Percentiles rank a stretch among this genome's conserved stretches.
These are phyloP conservation scores for Simmondsia chinensis DNA, from an alignment of 148 eudicot genomes.

Conservation along the genomic window DNA sequence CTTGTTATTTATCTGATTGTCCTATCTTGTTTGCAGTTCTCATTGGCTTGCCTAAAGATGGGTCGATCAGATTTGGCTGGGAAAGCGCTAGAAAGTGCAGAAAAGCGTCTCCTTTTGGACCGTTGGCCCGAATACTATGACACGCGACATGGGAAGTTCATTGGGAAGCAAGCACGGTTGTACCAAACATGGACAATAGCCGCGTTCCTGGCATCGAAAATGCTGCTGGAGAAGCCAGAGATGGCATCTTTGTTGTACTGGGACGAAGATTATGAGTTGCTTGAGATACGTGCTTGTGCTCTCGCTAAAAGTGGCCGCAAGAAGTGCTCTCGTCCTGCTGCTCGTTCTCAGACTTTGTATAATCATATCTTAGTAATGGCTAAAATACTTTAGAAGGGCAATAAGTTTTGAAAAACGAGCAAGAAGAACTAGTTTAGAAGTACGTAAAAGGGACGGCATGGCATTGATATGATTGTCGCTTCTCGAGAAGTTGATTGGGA, in stretches of 20 bases:
- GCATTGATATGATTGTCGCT: too few relatives aligned
- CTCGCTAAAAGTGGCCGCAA: constrained; percentile 49
- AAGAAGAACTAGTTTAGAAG: too few relatives aligned
- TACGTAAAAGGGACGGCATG: too few relatives aligned
- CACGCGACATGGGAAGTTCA: constrained; percentile 67
- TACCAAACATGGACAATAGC: constrained; percentile 98
- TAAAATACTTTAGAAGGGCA: too few relatives aligned
- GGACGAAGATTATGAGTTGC: constrained; percentile 93
- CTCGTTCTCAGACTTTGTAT: constrained; percentile 77
- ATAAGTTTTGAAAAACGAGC: too few relatives aligned
- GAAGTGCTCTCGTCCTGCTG: constrained; percentile 76
- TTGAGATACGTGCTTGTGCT: constrained; percentile 81
- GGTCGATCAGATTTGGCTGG: constrained; percentile 67
- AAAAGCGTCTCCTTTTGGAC: constrained; percentile 52
- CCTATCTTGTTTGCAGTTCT: constrained; percentile 46
- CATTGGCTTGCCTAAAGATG: constrained; percentile 95
- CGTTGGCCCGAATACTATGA: constrained; percentile 95
- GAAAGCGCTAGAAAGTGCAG: constrained; percentile 61
- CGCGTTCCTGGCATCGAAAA: constrained; percentile 65
- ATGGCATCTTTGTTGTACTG: constrained; percentile 64
- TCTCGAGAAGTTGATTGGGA: too few relatives aligned
- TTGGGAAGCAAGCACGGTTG: constrained; percentile 85
- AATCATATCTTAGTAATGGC: too few relatives aligned
- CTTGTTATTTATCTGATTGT: neutral
- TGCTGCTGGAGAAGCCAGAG: constrained; percentile 71